Evolutionary conservation across 2,329 filamentous ascomycete genomes (phyloP).

Genomic region (Curvularia eragrostidis): DNA sequence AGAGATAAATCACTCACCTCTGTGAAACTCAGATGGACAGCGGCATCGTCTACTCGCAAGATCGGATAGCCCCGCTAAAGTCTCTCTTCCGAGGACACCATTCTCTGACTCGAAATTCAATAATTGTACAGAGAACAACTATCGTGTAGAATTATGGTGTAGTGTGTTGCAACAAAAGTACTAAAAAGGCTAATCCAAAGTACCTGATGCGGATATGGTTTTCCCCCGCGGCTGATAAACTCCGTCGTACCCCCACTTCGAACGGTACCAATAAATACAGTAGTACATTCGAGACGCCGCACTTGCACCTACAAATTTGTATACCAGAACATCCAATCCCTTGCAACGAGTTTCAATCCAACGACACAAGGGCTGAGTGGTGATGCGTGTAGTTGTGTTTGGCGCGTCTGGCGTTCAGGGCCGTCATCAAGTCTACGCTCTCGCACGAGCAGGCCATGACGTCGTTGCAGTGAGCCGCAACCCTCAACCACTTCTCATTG

Average conservation of each 20-base stretch:
- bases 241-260: neutral
- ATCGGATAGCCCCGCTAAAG: neutral
- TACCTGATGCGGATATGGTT: slow-evolving; percentile 2
- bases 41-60: no score
- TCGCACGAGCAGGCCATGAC: slow-evolving; percentile 32
- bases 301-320: neutral
- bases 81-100: neutral
- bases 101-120: neutral
- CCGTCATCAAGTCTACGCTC: slow-evolving; percentile 36
- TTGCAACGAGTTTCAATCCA: neutral
- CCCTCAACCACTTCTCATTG: slow-evolving; percentile 24
- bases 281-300: neutral
- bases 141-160: neutral
- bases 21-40: no score
- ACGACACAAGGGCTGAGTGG: neutral
- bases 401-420: slow-evolving; percentile 42
- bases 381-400: slow-evolving; percentile 39
- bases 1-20: neutral
- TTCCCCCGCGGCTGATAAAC: slow-evolving; percentile 3
- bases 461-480: slow-evolving; percentile 39
- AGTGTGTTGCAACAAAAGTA: neutral
- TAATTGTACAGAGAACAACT: neutral
- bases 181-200: neutral
- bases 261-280: neutral
- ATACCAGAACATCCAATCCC: neutral